Evolutionary conservation across 352 stramenopile species (phyloP), one percentile per base, ranked within the genome.

Genomic region (Pythium grandisporangium): DNA sequence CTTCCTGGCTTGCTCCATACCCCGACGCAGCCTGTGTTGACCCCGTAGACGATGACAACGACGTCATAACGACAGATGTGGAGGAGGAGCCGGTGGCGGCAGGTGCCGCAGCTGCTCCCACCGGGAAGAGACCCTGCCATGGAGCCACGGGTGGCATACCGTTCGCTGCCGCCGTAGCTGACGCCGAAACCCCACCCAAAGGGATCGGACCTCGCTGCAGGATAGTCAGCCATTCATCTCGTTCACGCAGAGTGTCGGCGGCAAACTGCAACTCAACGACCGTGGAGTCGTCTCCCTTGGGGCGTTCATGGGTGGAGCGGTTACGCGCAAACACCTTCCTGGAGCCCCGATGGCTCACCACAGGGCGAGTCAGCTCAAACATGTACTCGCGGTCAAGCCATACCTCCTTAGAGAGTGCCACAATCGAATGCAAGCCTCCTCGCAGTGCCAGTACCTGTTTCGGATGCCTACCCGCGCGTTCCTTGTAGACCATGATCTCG

Each of bases 401-500:
- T 21, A 45, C 40, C 21, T 19, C 23, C 42, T 63, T 49, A 21
- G 61, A 35, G 8, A 33, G 46, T 12, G 43, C 46, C 21, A 55
- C 62, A 5, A 55, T 48, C 27, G 42, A 39, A 30, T 70, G 51
- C 4, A 46, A 53, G 3, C 53, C 36, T 14, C 30, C 53, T 27
- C 64, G 55, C 19, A 70, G 58, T 59, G 69, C 62, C 35, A 85
- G 42, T 6, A 88, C 61, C 16, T 60, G 60, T 13, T 66, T 48
- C 4, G 70, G 74, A 14, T 62, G 43, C 0, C 58, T 25, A 45
- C 70, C 54, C 29, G 51, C 45, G 8, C 64, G 66, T 4, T 63
- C 37, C 7, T 45, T 48, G 30, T 78, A 84, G n/a, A 89, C 44
- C 22, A 63, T 68, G 11, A 89, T 42, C 46, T 89, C 75, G 10